Conservation (phyloP, 2,329 filamentous ascomycete species). For the Fusarium metavorans region DNA sequence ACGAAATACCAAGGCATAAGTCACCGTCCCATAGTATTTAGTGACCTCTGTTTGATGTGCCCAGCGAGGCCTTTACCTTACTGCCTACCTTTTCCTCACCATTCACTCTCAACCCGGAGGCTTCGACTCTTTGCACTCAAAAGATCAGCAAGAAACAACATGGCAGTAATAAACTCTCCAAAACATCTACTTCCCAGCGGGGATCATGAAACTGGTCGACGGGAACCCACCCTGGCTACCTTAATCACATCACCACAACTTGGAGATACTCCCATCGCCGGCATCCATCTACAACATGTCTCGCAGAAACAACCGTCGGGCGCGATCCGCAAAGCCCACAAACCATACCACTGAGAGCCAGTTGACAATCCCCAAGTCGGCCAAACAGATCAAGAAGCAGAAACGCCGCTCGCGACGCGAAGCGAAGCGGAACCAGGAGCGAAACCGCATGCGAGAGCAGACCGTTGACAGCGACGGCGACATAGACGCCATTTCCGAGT, state of each 20-base stretch:
- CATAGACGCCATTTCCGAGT: not conserved
- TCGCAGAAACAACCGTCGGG: not conserved
- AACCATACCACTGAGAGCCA: not conserved
- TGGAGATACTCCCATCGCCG: not conserved
- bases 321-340: not conserved
- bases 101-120: not conserved
- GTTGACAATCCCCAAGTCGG: not conserved
- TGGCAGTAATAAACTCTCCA: not conserved
- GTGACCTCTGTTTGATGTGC: not conserved
- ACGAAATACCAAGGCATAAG: not conserved
- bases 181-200: not conserved
- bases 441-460: not conserved
- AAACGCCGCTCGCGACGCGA: not conserved
- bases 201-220: not conserved
- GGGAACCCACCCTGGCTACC: not conserved
- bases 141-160: not conserved
- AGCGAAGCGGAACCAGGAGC: not conserved
- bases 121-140: not conserved
- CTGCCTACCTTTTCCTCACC: not conserved
- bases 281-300: not conserved
- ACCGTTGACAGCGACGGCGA: constrained; percentile 4
- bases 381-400: not conserved
- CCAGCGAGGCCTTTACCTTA: not conserved
- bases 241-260: not conserved
- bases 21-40: rapidly evolving